Evolutionary conservation across 805 yeast species (phyloP), one percentile per base, ranked within the genome.

Genomic region (Spathaspora boniae): DNA sequence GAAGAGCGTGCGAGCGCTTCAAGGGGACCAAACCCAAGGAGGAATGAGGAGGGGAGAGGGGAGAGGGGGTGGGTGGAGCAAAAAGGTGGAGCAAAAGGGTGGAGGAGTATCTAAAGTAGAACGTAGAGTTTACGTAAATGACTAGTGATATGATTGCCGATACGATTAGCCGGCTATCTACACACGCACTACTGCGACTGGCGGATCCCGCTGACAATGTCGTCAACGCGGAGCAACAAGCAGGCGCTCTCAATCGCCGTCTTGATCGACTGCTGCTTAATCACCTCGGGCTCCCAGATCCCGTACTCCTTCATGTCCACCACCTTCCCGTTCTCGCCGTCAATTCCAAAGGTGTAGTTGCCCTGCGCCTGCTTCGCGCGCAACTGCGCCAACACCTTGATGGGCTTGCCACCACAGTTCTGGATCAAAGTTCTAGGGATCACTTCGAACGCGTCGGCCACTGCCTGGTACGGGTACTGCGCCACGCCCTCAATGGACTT

Each of bases 401-500:
- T 87, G 35, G 98, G 88, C 58, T 88, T 89, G 22, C 95, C 98
- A 54, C 99, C 99, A 49, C 98, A 88, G 65, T 93, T 93, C 69
- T 93, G 98, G 43, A 93, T 81, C 56, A 93, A 76, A 4, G 98
- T 93, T 68, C 98, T 82, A 51, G 99, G 98, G 50, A 93, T 93
- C 32, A 93, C 96, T 65, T 93, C 99, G 70, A 93, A 83, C 0
- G 98, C 98, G 67, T 93, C 98, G 6, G 97, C 95, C 36, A 93
- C 98, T 3, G 98, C 97, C 65, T 86, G 93, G 64, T 93, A 93
- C 32, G 99, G 99, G 95, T 96, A 91, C 66, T 93, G 98, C 40
- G 85, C 89, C 39, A 91, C 83, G 43, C 98, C 98, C 60, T 88
- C 96, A 47, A 93, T 77, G 33, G 80, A 73, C 68, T 88, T 91